Base-by-base conservation (phyloP, 139 green algal species). In the Chlorella sp. region DNA sequence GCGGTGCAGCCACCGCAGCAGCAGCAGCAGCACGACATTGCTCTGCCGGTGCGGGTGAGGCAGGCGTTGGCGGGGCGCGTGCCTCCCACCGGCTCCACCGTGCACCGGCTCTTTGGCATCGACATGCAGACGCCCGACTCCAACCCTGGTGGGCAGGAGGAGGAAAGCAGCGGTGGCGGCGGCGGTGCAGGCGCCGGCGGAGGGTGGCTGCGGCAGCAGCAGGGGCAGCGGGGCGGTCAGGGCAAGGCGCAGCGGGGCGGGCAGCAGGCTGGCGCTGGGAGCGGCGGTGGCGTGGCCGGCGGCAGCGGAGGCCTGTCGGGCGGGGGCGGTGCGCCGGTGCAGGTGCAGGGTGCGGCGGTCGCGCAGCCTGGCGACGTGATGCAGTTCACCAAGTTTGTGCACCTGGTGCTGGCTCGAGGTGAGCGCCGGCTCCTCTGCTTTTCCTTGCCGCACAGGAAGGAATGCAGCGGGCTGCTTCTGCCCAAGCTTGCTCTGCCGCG, bases 331-430 rank as follows among this genome's bases (percentile, higher is more conserved):
- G n/a, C 14, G 3, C 62, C 62, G 4, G 30, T 2, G 4, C n/a
- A 20, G 5, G 23, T 20, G 62, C 62, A 24, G 20, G 3, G n/a
- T 24, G 62, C 62, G 5, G 60, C 67, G 23, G 49, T 72, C 2
- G 27, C 62, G 26, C 29, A 59, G 29, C 36, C 70, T 27, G 78
- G 3, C 4, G 87, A 93, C 62, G 80, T 85, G 64, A 72, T 86
- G 72, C 87, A 91, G 61, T 94, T 82, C 70, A 82, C 80, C 35
- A 90, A 92, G 82, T 93, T 88, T 70, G 86, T 85, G 72, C 87
- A 94, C 74, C 79, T 93, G 23, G 81, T 93, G 22, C 80, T 86
- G 14, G 84, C 84, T 0, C 73, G 85, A 63, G 76, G 85, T 84
- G 55, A 24, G 75, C 6, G 20, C 31, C 5, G 26, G 10, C 10